Percentiles rank a stretch among this genome's conserved stretches.
These are phyloP conservation scores for peach (Prunus persica) DNA, from an alignment of 306 rosid species.

Conservation along the genomic window DNA sequence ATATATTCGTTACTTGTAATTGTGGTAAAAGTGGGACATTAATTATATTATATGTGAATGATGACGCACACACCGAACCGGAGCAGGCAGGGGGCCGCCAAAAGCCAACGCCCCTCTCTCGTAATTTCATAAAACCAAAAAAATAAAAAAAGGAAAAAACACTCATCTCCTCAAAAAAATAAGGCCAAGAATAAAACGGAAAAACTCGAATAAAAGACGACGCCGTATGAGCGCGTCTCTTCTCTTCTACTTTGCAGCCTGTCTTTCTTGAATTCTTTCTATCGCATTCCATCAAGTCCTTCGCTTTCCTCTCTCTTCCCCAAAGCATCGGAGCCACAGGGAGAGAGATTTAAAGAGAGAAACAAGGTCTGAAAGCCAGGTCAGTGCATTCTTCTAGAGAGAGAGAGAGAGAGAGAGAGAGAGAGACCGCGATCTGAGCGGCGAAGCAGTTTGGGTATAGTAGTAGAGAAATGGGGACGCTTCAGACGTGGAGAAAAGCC, in stretches of 20 bases:
- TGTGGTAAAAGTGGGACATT: neutral
- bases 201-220: neutral
- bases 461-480: slow-evolving; percentile 66
- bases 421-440: slow-evolving; percentile 28
- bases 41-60: slow-evolving; percentile 1
- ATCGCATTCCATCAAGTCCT: neutral
- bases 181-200: neutral
- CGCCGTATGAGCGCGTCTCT: neutral
- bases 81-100: slow-evolving; percentile 22
- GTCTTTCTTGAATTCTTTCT: neutral
- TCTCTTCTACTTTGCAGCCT: slow-evolving; percentile 10
- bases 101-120: neutral
- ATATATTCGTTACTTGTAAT: slow-evolving; percentile 9
- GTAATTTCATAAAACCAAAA: neutral
- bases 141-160: neutral
- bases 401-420: slow-evolving; percentile 1
- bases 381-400: slow-evolving; percentile 3
- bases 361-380: slow-evolving; percentile 42
- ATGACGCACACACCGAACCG: slow-evolving; percentile 23
- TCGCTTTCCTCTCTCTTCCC: slow-evolving; percentile 41
- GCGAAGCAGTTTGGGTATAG: neutral
- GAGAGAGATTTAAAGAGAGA: slow-evolving; percentile 34
- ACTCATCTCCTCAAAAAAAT: neutral
- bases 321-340: slow-evolving; percentile 1
- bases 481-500: slow-evolving; percentile 96